phyloP scores from a whole-genome alignment of 2,329 filamentous ascomycete species.

The Huntiella bhutanensis region DNA sequence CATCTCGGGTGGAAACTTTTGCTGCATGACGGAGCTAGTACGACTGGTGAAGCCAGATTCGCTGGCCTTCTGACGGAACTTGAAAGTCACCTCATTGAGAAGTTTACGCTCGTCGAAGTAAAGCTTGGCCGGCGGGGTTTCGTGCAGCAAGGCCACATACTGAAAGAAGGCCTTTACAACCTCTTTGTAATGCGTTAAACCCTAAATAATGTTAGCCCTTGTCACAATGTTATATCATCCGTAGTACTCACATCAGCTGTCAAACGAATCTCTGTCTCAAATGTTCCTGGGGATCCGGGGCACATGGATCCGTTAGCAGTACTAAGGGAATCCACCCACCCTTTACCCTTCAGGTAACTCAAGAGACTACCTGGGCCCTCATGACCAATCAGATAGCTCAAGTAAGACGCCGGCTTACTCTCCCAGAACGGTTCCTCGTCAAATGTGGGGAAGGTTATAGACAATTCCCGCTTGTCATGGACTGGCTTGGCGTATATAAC shows the following conservation, averaged over 20 bases:
- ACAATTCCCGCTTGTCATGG: constrained; percentile 66
- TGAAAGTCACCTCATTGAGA: constrained; percentile 84
- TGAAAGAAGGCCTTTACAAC: constrained; percentile 73
- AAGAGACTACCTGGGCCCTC: constrained; percentile 86
- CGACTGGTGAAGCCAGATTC: constrained; percentile 78
- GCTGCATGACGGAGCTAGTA: constrained; percentile 78
- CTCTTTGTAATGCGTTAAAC: constrained; percentile 63
- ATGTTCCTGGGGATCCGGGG: constrained; percentile 57
- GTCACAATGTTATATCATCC: background rate
- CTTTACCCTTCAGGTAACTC: constrained; percentile 73
- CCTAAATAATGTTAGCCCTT: constrained; percentile 19
- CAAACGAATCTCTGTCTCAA: constrained; percentile 59
- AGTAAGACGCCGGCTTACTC: constrained; percentile 65
- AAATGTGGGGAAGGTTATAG: constrained; percentile 66
- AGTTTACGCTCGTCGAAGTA: constrained; percentile 83
- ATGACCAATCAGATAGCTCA: constrained; percentile 77
- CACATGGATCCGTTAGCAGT: constrained; percentile 61
- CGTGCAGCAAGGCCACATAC: constrained; percentile 72
- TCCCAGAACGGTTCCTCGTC: constrained; percentile 68
- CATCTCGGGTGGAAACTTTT: constrained; percentile 68
- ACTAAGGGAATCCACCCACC: constrained; percentile 70
- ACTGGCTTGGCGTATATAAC: constrained; percentile 82
- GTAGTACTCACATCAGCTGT: constrained; percentile 52
- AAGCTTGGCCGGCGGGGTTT: constrained; percentile 71
- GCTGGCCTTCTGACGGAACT: constrained; percentile 81